These are phyloP conservation scores for Leucosporidium yakuticum DNA, from an alignment of 768 basidiomycete species.

Conservation along the genomic window DNA sequence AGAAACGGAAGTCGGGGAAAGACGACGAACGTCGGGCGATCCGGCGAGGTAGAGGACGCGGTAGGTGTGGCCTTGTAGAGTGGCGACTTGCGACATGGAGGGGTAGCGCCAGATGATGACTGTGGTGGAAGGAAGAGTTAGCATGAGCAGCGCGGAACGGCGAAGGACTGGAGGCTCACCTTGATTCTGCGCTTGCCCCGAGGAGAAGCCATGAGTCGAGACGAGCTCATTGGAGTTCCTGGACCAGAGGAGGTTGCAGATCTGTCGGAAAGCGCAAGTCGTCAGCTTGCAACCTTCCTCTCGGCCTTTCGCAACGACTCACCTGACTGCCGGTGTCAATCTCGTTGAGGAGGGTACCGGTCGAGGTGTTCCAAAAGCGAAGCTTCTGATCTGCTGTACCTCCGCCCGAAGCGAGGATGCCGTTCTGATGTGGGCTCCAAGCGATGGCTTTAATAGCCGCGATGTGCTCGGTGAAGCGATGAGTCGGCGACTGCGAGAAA, in stretches of 20 bases:
- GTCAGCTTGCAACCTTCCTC: background rate
- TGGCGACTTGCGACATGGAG: slow-evolving; percentile 85
- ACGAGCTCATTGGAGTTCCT: slow-evolving; percentile 81
- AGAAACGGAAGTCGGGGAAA: no score
- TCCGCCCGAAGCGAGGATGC: slow-evolving; percentile 86
- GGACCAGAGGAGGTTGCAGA: slow-evolving; percentile 97
- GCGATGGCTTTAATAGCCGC: slow-evolving; percentile 97
- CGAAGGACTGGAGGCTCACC: slow-evolving; percentile 54
- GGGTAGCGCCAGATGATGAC: slow-evolving; percentile 69
- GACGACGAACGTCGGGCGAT: slow-evolving; percentile 73
- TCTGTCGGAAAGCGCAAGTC: slow-evolving; percentile 48
- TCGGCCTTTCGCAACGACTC: slow-evolving; percentile 34
- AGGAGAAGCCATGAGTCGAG: slow-evolving; percentile 94
- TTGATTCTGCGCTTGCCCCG: slow-evolving; percentile 88
- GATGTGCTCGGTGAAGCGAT: slow-evolving; percentile 92
- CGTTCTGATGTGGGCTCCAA: slow-evolving; percentile 92
- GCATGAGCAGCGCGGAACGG: background rate
- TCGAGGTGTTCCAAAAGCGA: slow-evolving; percentile 90
- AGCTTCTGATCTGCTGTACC: slow-evolving; percentile 99
- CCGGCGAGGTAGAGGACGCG: slow-evolving; percentile 95
- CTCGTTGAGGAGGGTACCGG: slow-evolving; percentile 70
- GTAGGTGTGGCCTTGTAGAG: slow-evolving; percentile 86
- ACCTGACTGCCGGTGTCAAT: slow-evolving; percentile 96
- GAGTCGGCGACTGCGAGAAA: slow-evolving; percentile 56
- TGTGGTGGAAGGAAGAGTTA: slow-evolving; percentile 3